phyloP scores from a whole-genome alignment of 176 grass and related monocot genomes.

The Ensete ventricosum region DNA sequence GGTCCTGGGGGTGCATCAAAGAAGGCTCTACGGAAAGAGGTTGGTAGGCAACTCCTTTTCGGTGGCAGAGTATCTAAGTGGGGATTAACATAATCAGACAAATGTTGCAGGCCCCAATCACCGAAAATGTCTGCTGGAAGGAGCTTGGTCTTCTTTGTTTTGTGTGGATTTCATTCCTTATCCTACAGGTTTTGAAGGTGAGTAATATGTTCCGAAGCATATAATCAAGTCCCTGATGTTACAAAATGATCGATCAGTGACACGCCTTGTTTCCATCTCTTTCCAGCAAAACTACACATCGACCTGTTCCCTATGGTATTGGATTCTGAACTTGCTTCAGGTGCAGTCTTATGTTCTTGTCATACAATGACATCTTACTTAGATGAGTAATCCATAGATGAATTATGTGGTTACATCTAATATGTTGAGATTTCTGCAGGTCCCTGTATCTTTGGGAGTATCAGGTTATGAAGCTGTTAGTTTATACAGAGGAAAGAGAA shows the following conservation, averaged over 20 bases:
- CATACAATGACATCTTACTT: background rate
- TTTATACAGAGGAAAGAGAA: constrained; percentile 17
- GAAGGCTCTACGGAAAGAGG: background rate
- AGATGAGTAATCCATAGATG: background rate
- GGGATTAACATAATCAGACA: background rate
- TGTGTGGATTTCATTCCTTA: constrained; percentile 13
- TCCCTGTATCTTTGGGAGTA: constrained; percentile 9
- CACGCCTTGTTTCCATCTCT: background rate
- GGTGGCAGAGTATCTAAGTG: background rate
- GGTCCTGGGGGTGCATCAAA: background rate
- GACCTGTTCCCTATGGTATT: constrained; percentile 10
- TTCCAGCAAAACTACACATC: constrained; percentile 8
- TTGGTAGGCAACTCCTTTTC: background rate
- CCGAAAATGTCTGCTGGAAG: constrained; percentile 19
- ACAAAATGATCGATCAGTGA: background rate
- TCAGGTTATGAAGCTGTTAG: constrained; percentile 13
- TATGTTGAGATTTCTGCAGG: background rate
- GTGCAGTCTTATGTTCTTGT: background rate
- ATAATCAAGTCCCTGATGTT: background rate
- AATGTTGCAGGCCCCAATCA: constrained; percentile 2
- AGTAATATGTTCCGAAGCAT: background rate
- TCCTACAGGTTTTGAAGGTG: constrained; percentile 12
- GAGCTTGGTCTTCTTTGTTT: constrained; percentile 17
- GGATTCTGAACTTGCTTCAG: constrained; percentile 15
- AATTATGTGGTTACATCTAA: background rate